A percentile compares a stretch with the other conserved stretches of the same genome.
phyloP scores from a whole-genome alignment of 2,329 filamentous ascomycete species.

The Endothia cerciana region DNA sequence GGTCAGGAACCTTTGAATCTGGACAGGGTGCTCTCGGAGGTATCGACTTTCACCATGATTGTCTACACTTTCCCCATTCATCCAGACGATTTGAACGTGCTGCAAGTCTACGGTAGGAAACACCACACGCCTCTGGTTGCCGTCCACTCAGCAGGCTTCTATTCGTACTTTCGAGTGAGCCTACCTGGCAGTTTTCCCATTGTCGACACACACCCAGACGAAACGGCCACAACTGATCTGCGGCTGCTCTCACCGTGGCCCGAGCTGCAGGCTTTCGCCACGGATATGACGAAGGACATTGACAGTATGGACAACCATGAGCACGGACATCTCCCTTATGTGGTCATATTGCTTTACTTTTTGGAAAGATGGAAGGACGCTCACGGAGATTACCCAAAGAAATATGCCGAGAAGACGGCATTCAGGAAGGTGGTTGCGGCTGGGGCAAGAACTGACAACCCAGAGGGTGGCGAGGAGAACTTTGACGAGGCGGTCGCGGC shows the following conservation, averaged over 20 bases:
- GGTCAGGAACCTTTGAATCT: conserved; percentile 29
- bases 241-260: conserved; percentile 85
- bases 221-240: conserved; percentile 81
- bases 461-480: conserved; percentile 93
- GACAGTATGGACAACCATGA: conserved; percentile 74
- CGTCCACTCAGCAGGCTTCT: conserved; percentile 89
- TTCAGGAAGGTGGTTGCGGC: conserved; percentile 74
- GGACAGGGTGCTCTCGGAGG: conserved; percentile 43
- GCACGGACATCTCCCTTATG: conserved; percentile 89
- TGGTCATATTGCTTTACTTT: conserved; percentile 81
- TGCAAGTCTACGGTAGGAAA: conserved; percentile 53
- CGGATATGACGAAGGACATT: conserved; percentile 69
- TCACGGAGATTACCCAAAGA: conserved; percentile 71
- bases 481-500: conserved; percentile 90
- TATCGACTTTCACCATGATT: conserved; percentile 55
- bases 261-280: conserved; percentile 71
- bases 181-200: conserved; percentile 84
- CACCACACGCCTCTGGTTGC: conserved; percentile 76
- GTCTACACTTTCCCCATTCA: conserved; percentile 57
- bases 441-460: conserved; percentile 69
- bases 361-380: conserved; percentile 77
- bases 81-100: conserved; percentile 46
- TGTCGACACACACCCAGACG: conserved; percentile 93
- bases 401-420: conserved; percentile 82
- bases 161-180: conserved; percentile 82